Evolutionary conservation across 2,329 filamentous ascomycete genomes (phyloP).

Genomic region (Samsoniella hepiali): DNA sequence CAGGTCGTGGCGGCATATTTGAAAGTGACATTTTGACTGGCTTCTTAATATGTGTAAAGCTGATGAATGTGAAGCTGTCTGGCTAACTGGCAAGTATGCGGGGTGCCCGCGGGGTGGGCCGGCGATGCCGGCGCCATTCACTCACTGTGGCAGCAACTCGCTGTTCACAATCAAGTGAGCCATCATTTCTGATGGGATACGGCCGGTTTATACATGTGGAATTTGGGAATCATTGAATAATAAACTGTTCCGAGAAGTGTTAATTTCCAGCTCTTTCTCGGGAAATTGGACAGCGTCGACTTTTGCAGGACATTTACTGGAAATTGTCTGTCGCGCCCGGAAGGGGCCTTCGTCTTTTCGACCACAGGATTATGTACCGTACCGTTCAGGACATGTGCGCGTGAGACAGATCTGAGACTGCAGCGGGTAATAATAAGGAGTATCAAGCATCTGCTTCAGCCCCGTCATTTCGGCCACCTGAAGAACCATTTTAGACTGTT

Average conservation of each 20-base stretch:
- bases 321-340: too few species aligned
- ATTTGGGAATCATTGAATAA: too few species aligned
- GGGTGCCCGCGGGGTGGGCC: too few species aligned
- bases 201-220: background rate
- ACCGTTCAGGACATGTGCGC: too few species aligned
- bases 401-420: too few species aligned
- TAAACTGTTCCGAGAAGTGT: background rate
- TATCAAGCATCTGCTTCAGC: background rate
- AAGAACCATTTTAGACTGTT: background rate
- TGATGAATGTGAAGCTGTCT: background rate
- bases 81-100: too few species aligned
- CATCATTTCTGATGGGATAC: background rate
- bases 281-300: background rate
- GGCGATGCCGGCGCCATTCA: too few species aligned
- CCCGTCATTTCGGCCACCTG: background rate
- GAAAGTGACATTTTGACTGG: background rate
- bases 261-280: background rate
- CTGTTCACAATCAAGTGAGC: too few species aligned
- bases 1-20: conserved; percentile 24
- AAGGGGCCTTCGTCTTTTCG: too few species aligned
- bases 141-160: too few species aligned
- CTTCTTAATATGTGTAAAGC: background rate
- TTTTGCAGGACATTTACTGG: background rate
- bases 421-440: too few species aligned
- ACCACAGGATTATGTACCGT: too few species aligned